Percentiles rank a stretch among this genome's conserved stretches.
These are phyloP conservation scores for Leonotis leonurus DNA, from an alignment of 257 asterid genomes.

Conservation along the genomic window DNA sequence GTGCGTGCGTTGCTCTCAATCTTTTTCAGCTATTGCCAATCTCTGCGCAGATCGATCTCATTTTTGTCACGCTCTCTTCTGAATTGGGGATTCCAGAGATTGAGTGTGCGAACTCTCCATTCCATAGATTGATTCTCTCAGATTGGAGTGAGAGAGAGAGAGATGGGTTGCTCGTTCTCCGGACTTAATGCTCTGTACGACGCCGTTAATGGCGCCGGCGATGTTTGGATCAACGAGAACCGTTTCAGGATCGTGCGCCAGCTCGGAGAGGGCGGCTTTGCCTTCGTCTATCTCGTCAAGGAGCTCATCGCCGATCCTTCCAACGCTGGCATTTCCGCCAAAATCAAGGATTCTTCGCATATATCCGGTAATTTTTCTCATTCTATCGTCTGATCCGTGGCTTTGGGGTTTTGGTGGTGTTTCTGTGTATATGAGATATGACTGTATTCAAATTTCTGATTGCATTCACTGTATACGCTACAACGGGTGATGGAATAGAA, in stretches of 20 bases:
- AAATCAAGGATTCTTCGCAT: constrained; percentile 73
- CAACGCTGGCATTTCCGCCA: constrained; percentile 51
- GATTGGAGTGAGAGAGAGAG: constrained; percentile 12
- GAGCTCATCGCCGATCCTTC: constrained; percentile 72
- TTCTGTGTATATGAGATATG: background rate
- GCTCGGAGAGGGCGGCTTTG: constrained; percentile 98
- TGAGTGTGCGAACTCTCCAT: background rate
- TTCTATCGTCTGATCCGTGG: constrained; percentile 27
- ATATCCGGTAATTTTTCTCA: constrained; percentile 54
- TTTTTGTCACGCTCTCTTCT: no score
- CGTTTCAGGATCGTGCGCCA: constrained; percentile 80
- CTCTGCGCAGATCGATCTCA: no score
- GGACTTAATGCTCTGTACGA: constrained; percentile 88
- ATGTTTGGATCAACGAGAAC: constrained; percentile 98
- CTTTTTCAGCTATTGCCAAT: no score
- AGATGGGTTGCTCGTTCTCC: constrained; percentile 96
- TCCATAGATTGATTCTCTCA: constrained; percentile 4
- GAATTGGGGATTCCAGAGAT: no score
- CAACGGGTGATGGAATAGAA: background rate
- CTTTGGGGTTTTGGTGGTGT: constrained; percentile 4
- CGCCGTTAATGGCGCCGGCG: constrained; percentile 78
- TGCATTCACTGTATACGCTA: no score
- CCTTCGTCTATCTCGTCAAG: constrained; percentile 84
- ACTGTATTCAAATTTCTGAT: constrained; percentile 3
- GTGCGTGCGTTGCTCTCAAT: no score